Conservation (phyloP, 208 protist species). For the Acanthamoeba triangularis region DNA sequence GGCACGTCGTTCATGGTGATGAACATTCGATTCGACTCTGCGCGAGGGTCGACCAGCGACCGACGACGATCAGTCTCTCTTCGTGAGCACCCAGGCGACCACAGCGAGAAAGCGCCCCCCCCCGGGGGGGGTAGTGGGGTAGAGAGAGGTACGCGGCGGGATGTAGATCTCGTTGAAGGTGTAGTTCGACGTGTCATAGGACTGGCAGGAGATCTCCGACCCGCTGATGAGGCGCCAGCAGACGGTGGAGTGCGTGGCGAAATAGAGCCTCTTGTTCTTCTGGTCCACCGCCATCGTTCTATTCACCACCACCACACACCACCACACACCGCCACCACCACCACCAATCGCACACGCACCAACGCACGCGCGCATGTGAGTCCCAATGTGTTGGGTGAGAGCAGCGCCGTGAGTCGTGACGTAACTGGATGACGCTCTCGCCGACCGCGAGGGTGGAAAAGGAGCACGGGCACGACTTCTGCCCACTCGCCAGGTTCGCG, state of each 20-base stretch:
- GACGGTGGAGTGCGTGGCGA: background rate
- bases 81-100: background rate
- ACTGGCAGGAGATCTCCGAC: background rate
- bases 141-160: background rate
- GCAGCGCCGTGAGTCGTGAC: background rate
- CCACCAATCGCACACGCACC: background rate
- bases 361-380: background rate
- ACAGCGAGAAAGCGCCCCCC: too few species aligned
- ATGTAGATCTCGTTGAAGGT: background rate
- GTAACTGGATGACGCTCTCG: background rate
- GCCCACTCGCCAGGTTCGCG: background rate
- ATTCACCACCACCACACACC: background rate
- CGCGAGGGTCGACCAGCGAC: too few species aligned
- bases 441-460: background rate
- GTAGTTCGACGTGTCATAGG: background rate
- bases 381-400: too few species aligned
- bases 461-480: slow-evolving; percentile 17
- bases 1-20: background rate
- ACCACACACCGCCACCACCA: background rate
- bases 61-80: too few species aligned
- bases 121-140: too few species aligned
- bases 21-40: background rate
- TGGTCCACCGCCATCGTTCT: background rate
- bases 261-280: background rate
- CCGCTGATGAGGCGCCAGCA: background rate